Conservation (phyloP, 1,284 basidiomycete species). For the Retiboletus flavoniger region DNA sequence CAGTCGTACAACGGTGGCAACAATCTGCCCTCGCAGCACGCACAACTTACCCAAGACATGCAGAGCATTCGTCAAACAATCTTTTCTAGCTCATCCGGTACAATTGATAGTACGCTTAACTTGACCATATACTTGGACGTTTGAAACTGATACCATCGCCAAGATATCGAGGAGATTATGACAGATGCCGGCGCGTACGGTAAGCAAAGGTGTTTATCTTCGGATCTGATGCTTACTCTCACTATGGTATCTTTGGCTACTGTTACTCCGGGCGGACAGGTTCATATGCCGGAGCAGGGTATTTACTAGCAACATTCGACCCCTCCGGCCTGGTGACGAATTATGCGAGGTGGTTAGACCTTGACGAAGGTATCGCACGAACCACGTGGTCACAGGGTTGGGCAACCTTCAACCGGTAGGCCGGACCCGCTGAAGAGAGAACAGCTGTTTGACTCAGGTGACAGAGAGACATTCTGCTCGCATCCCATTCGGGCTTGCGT, state of each 20-base stretch:
- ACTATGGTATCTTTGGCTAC: neutral
- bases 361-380: constrained; percentile 58
- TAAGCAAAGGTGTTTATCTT: constrained; percentile 27
- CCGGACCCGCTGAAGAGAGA: neutral
- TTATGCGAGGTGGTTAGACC: constrained; percentile 66
- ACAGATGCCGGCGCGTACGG: constrained; percentile 63
- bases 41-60: constrained; percentile 49
- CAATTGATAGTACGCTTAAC: constrained; percentile 49
- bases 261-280: constrained; percentile 39
- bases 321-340: constrained; percentile 41
- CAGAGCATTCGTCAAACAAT: constrained; percentile 53
- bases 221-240: neutral
- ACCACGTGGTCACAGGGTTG: constrained; percentile 58
- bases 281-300: constrained; percentile 67
- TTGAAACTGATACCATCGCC: constrained; percentile 1
- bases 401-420: constrained; percentile 48
- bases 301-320: constrained; percentile 53
- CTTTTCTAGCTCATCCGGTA: constrained; percentile 57
- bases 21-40: constrained; percentile 46
- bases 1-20: constrained; percentile 72
- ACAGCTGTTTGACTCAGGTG: neutral
- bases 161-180: constrained; percentile 57
- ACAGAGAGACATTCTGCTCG: constrained; percentile 69
- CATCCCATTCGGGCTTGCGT: constrained; percentile 59
- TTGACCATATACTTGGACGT: neutral